Percentiles rank a stretch among this genome's conserved stretches.
Evolutionary conservation across 768 basidiomycete genomes (phyloP).

Genomic region (Leucosporidium creatinivorum): DNA sequence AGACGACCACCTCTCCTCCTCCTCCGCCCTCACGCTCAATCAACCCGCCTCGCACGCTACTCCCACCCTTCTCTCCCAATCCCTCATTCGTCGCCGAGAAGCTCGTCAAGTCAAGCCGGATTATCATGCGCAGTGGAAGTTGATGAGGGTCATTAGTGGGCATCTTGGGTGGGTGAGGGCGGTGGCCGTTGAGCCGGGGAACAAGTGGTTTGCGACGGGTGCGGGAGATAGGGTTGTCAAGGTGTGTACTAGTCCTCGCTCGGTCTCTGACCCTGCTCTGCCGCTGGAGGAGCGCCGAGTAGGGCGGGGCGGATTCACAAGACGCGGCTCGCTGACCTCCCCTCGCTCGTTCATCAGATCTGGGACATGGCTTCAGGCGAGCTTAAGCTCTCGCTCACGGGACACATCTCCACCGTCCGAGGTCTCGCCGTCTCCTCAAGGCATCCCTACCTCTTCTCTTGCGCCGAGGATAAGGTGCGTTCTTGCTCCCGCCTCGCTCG

Average conservation of each 20-base stretch:
- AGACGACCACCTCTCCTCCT: slow-evolving; percentile 16
- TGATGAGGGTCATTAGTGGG: slow-evolving; percentile 90
- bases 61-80: slow-evolving; percentile 61
- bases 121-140: slow-evolving; percentile 94
- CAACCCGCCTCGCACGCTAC: slow-evolving; percentile 26
- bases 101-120: slow-evolving; percentile 88
- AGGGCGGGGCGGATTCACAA: no score
- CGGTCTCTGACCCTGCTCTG: no score
- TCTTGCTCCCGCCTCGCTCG: no score
- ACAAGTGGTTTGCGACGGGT: slow-evolving; percentile 97
- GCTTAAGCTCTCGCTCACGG: slow-evolving; percentile 89
- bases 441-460: slow-evolving; percentile 95
- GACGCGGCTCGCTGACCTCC: neutral
- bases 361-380: slow-evolving; percentile 99
- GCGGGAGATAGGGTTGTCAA: slow-evolving; percentile 97
- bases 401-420: slow-evolving; percentile 93
- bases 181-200: slow-evolving; percentile 93
- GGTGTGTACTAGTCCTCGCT: slow-evolving; percentile 25
- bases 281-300: no score
- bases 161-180: slow-evolving; percentile 97
- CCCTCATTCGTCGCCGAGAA: slow-evolving; percentile 85
- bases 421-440: slow-evolving; percentile 85
- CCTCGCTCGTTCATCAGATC: slow-evolving; percentile 46
- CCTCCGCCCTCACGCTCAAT: slow-evolving; percentile 26
- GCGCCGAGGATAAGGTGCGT: slow-evolving; percentile 90